These are phyloP conservation scores for Cyberlindnera bimundalis DNA, from an alignment of 805 yeast genomes.

Conservation along the genomic window DNA sequence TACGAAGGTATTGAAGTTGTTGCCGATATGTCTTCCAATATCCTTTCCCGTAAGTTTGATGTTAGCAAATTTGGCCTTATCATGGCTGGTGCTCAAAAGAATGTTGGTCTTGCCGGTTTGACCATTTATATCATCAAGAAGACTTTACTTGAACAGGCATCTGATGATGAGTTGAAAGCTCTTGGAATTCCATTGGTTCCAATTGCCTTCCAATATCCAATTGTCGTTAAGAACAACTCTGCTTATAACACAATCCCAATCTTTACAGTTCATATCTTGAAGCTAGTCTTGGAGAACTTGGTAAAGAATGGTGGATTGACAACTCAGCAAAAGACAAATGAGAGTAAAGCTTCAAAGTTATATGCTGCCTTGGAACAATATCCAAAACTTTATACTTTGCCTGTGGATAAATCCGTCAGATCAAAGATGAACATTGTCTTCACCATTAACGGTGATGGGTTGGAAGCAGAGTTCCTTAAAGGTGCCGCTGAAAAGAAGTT, in stretches of 20 bases:
- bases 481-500: slow-evolving; percentile 59
- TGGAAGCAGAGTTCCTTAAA: slow-evolving; percentile 67
- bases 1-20: slow-evolving; percentile 75
- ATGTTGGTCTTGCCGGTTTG: slow-evolving; percentile 95
- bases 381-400: slow-evolving; percentile 61
- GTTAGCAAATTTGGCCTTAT: slow-evolving; percentile 82
- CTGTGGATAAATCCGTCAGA: slow-evolving; percentile 62
- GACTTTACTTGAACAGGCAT: slow-evolving; percentile 62
- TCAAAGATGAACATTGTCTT: slow-evolving; percentile 94
- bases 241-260: slow-evolving; percentile 96
- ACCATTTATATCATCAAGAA: slow-evolving; percentile 89
- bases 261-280: slow-evolving; percentile 82
- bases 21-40: slow-evolving; percentile 93
- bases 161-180: slow-evolving; percentile 55
- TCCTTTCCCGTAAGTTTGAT: slow-evolving; percentile 77
- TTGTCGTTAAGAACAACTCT: slow-evolving; percentile 83
- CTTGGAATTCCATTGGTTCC: slow-evolving; percentile 79
- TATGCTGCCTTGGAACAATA: slow-evolving; percentile 64
- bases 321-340: slow-evolving; percentile 54
- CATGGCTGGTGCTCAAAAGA: slow-evolving; percentile 98
- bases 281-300: slow-evolving; percentile 67
- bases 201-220: slow-evolving; percentile 82
- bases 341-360: slow-evolving; percentile 57
- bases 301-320: slow-evolving; percentile 69
- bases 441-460: slow-evolving; percentile 59